phyloP scores from a whole-genome alignment of 345 rosid species.

The Lumnitzera racemosa region DNA sequence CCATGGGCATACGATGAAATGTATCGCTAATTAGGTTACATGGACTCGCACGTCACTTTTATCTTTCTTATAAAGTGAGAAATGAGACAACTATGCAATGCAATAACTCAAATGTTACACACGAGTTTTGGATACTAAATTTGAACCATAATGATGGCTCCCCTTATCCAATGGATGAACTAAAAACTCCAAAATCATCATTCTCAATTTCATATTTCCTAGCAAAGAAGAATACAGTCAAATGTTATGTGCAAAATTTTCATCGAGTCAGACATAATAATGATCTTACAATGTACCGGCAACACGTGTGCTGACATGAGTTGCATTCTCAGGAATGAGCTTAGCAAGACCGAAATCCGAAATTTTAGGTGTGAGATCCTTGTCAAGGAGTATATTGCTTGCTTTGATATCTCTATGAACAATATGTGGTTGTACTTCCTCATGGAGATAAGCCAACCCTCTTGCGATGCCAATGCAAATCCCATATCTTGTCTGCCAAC shows the following conservation, averaged over 20 bases:
- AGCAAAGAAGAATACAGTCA: background rate
- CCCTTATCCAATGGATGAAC: too few species aligned
- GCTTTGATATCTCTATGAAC: slow-evolving; percentile 97
- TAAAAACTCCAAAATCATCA: too few species aligned
- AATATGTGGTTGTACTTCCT: slow-evolving; percentile 68
- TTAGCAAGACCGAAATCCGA: slow-evolving; percentile 95
- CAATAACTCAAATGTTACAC: too few species aligned
- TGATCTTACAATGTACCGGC: slow-evolving; percentile 73
- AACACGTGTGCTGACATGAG: slow-evolving; percentile 97
- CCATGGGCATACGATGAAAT: too few species aligned
- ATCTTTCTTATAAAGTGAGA: too few species aligned
- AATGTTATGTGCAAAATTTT: background rate
- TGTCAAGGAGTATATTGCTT: slow-evolving; percentile 88
- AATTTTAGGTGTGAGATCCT: slow-evolving; percentile 68
- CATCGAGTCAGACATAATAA: background rate
- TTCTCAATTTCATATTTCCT: too few species aligned
- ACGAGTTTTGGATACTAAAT: too few species aligned
- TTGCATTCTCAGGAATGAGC: slow-evolving; percentile 73
- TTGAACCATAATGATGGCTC: too few species aligned
- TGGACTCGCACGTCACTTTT: too few species aligned
- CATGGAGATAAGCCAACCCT: slow-evolving; percentile 90
- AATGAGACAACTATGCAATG: too few species aligned
- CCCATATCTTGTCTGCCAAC: slow-evolving; percentile 57
- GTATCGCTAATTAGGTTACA: too few species aligned
- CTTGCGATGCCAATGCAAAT: slow-evolving; percentile 76